Evolutionary conservation across 371 early-diverging fungal genomes (phyloP), one percentile per base, ranked within the genome.

Genomic region (Mucor lusitanicus): DNA sequence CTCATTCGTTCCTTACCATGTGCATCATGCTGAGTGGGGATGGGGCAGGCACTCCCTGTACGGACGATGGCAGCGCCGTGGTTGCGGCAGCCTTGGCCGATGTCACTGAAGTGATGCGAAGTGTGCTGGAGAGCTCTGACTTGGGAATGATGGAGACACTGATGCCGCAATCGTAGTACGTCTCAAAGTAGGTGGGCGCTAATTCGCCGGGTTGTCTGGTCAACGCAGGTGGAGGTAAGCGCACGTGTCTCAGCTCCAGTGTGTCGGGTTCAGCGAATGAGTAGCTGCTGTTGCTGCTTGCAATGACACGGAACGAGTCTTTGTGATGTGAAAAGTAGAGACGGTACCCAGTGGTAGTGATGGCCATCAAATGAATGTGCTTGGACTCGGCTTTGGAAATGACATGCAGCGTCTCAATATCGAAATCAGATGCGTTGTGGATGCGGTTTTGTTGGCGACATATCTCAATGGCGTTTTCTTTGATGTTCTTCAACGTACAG

Each of bases 161-260:
- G 3, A 69, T 59, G 13, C 73, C 73, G 32, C 73, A 59, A 40
- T 65, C 63, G 9, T 73, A 69, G 33, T 62, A 73, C 0, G 66
- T 59, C 40, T 28, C 30, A 3, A n/a, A 7, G 48, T 28, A 48
- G 12, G 11, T 46, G 46, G 50, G 42, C n/a, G 28, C 4, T 7
- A 44, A 35, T 3, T 50, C 53, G 3, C 48, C 55, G 4, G 21
- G 17, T 13, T 39, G 4, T 53, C 33, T 48, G 53, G 17, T 28
- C 19, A 28, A 9, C 4, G 46, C 46, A 3, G 62, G 35, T 1
- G 91, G 89, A 21, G 94, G 91, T 39, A 91, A 64, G 17, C 93
- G 87, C 19, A 94, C 90, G 57, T 90, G 90, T 9, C 88, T 78
- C 1, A 95, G 72, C 56, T 89, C 88, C 13, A 94, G 80, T 13